These are phyloP conservation scores for Candida dubliniensis DNA, from an alignment of 1,139 yeast genomes.

Conservation along the genomic window DNA sequence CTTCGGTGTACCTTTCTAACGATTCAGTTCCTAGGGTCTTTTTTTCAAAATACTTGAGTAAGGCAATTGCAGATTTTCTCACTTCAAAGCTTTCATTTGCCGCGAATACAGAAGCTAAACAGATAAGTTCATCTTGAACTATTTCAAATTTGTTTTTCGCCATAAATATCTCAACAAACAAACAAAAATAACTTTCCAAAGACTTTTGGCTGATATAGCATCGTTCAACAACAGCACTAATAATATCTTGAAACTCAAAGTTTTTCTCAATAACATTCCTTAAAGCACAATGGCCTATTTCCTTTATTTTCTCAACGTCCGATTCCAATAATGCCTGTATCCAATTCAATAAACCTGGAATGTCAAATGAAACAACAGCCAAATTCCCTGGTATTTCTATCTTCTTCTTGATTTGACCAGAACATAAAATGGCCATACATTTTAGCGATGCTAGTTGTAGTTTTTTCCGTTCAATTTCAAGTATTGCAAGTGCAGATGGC, in stretches of 20 bases:
- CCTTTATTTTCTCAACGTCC: conserved; percentile 57
- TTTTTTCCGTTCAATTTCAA: conserved; percentile 78
- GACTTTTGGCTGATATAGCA: conserved; percentile 66
- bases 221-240: conserved; percentile 62
- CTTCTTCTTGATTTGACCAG: conserved; percentile 58
- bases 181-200: conserved; percentile 66
- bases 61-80: conserved; percentile 60
- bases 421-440: conserved; percentile 81
- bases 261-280: conserved; percentile 64
- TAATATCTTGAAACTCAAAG: conserved; percentile 54
- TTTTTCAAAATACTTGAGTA: conserved; percentile 57
- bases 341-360: conserved; percentile 73
- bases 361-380: conserved; percentile 66
- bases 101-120: conserved; percentile 65
- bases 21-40: conserved; percentile 47
- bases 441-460: conserved; percentile 73
- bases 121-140: conserved; percentile 57
- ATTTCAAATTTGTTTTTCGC: conserved; percentile 31
- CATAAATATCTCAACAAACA: conserved; percentile 63
- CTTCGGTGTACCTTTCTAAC: conserved; percentile 53
- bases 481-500: conserved; percentile 65
- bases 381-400: conserved; percentile 44
- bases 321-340: conserved; percentile 66
- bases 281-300: conserved; percentile 72
- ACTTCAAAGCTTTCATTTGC: conserved; percentile 65